Evolutionary conservation across 176 grass and related monocot genomes (phyloP).

Genomic region (Coix lacrymajobi): DNA sequence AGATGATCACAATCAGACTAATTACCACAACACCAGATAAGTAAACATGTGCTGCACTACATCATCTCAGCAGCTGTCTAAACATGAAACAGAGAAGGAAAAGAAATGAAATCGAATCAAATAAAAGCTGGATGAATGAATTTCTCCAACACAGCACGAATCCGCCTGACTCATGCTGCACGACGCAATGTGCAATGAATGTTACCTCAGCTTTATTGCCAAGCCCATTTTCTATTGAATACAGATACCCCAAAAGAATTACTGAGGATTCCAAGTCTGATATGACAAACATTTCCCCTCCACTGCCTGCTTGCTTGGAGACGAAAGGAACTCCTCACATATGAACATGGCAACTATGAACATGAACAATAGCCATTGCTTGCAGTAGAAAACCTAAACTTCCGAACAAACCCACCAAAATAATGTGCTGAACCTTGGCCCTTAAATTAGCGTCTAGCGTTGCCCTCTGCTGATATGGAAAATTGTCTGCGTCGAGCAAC

Average conservation of each 20-base stretch:
- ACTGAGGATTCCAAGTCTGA: conserved; percentile 24
- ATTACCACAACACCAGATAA: background rate
- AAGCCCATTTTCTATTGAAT: conserved; percentile 40
- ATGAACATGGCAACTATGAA: conserved; percentile 38
- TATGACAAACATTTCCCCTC: background rate
- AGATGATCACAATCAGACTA: background rate
- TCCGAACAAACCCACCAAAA: conserved; percentile 25
- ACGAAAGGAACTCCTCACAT: conserved; percentile 20
- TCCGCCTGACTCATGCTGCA: background rate
- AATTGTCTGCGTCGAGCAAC: conserved; percentile 4
- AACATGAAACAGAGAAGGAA: background rate
- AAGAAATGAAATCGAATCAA: conserved; percentile 16
- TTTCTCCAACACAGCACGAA: background rate
- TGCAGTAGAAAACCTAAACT: background rate
- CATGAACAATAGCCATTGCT: conserved; percentile 29
- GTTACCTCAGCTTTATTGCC: conserved; percentile 64
- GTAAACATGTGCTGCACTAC: conserved; percentile 5
- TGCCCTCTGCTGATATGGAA: conserved; percentile 4
- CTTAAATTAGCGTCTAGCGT: background rate
- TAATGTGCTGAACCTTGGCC: conserved; percentile 32
- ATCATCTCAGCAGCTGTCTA: background rate
- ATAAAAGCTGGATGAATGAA: background rate
- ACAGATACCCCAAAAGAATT: conserved; percentile 63
- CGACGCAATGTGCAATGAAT: conserved; percentile 39
- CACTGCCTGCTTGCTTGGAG: conserved; percentile 25